These are phyloP conservation scores for Allomyces arbusculus DNA, from an alignment of 192 early-diverging fungal genomes.

Conservation along the genomic window DNA sequence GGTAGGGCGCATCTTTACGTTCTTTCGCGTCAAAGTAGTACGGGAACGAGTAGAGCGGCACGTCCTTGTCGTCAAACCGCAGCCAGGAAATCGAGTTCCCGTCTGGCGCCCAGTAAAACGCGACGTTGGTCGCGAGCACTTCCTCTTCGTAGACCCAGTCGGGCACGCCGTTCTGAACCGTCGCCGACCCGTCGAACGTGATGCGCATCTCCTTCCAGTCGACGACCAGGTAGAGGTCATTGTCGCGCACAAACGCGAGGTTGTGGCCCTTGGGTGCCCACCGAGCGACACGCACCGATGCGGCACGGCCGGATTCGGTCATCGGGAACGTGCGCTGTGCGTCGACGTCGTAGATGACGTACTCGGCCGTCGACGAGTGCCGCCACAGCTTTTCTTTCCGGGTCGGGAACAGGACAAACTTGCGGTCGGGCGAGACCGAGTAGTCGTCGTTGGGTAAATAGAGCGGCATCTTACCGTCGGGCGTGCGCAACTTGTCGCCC, in stretches of 20 bases:
- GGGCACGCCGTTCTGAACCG: constrained; percentile 77
- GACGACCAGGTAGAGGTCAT: constrained; percentile 61
- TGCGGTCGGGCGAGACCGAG: constrained; percentile 53
- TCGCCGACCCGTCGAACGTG: constrained; percentile 62
- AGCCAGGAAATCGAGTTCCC: constrained; percentile 55
- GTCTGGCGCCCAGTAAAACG: constrained; percentile 80
- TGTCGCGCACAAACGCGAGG: constrained; percentile 67
- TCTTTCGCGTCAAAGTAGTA: constrained; percentile 41
- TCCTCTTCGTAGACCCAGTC: constrained; percentile 99
- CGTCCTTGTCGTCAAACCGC: constrained; percentile 64
- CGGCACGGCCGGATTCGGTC: constrained; percentile 11
- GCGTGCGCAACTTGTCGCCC: neutral
- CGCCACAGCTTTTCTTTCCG: constrained; percentile 52
- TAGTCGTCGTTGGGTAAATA: constrained; percentile 7
- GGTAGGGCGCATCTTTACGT: constrained; percentile 34
- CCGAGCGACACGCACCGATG: constrained; percentile 37
- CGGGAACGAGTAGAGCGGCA: constrained; percentile 57
- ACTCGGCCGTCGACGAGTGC: constrained; percentile 61
- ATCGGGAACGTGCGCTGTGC: constrained; percentile 39
- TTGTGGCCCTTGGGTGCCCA: constrained; percentile 64
- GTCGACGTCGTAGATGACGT: constrained; percentile 51
- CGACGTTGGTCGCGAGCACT: constrained; percentile 39
- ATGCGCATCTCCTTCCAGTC: constrained; percentile 47
- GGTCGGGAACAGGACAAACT: constrained; percentile 54
- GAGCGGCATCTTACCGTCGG: neutral